phyloP scores from a whole-genome alignment of 176 grass and related monocot genomes.

The Leersia perrieri region DNA sequence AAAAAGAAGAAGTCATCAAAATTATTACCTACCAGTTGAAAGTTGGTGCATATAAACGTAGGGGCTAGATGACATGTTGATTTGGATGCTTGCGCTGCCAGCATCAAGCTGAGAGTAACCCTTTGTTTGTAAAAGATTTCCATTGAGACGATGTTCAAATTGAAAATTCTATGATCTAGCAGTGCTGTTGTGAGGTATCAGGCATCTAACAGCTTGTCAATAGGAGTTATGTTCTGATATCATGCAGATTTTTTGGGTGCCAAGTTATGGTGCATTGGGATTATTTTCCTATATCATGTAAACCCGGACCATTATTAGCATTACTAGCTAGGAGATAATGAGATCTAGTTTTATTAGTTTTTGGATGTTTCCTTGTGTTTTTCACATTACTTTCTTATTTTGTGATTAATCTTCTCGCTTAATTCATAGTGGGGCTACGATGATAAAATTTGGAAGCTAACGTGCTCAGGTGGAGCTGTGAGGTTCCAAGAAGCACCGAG shows the following conservation, averaged over 20 bases:
- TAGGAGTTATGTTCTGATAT: background rate
- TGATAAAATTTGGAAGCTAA: too few relatives aligned
- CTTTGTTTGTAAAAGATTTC: slow-evolving; percentile 20
- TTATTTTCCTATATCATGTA: background rate
- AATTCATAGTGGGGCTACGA: background rate
- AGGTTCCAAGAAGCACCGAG: too few relatives aligned
- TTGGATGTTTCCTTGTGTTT: background rate
- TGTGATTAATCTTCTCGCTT: background rate
- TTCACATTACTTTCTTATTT: background rate
- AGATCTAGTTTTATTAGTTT: background rate
- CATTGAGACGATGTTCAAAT: slow-evolving; percentile 14
- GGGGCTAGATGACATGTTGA: slow-evolving; percentile 26
- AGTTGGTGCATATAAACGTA: slow-evolving; percentile 21
- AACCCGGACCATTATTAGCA: background rate
- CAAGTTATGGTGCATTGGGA: slow-evolving; percentile 17
- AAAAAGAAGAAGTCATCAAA: slow-evolving; percentile 42
- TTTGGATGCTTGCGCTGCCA: slow-evolving; percentile 19
- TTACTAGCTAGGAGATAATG: background rate
- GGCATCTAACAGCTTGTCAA: slow-evolving; percentile 2
- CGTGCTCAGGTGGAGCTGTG: too few relatives aligned
- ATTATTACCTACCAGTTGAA: slow-evolving; percentile 34
- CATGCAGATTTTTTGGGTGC: slow-evolving; percentile 6
- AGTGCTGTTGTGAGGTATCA: background rate
- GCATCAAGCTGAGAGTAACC: background rate
- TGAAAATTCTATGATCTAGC: background rate